Evolutionary conservation across 192 early-diverging fungal species (phyloP).

Genomic region (Phycomyces blakesleeanus): DNA sequence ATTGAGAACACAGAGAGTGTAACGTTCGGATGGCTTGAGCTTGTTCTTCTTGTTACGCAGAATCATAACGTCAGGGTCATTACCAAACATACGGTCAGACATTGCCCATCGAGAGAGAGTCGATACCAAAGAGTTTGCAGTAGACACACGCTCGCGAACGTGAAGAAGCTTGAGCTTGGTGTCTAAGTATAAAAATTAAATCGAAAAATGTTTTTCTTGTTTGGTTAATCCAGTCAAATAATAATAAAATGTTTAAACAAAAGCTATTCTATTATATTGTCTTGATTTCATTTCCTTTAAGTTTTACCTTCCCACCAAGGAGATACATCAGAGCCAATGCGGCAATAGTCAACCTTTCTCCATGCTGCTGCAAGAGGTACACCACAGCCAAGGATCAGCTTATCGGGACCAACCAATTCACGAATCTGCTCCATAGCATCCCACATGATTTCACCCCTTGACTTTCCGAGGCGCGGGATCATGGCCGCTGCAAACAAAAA

Average conservation of each 20-base stretch:
- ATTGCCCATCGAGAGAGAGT: conserved; percentile 44
- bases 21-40: conserved; percentile 34
- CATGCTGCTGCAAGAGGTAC: conserved; percentile 44
- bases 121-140: conserved; percentile 44
- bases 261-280: too few species aligned
- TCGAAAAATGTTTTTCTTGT: too few species aligned
- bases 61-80: conserved; percentile 52
- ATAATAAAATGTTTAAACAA: too few species aligned
- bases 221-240: too few species aligned
- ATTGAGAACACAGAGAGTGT: conserved; percentile 43
- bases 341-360: conserved; percentile 44
- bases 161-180: conserved; percentile 39
- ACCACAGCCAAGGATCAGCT: conserved; percentile 46
- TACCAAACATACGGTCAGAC: conserved; percentile 47
- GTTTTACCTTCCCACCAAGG: conserved; percentile 40
- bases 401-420: conserved; percentile 34
- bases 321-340: conserved; percentile 48
- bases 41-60: conserved; percentile 42
- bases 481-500: conserved; percentile 50
- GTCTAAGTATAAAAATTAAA: too few species aligned
- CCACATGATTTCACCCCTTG: conserved; percentile 50
- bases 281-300: too few species aligned
- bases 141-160: conserved; percentile 50
- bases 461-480: conserved; percentile 37
- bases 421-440: conserved; percentile 46